Evolutionary conservation across 139 green algal genomes (phyloP), one percentile per base, ranked within the genome.

Genomic region (Nannochloris sp.): DNA sequence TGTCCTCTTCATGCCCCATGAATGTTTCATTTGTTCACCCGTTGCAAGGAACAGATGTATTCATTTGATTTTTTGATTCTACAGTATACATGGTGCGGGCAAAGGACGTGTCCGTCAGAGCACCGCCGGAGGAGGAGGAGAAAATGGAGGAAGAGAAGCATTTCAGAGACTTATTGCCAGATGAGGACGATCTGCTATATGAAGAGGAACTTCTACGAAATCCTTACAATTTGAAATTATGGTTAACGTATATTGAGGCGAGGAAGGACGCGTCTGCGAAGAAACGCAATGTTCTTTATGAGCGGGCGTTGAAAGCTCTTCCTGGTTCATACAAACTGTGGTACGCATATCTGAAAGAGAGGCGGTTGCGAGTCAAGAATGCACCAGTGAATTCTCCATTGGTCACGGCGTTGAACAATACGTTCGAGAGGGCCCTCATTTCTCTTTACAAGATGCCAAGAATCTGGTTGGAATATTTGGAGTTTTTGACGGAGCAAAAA

Each of bases 401-500:
- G 3, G 61, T 83, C 23, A 75, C 79, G 40, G 68, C 84, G 8
- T 70, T 98, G 46, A 92, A 87, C 72, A 90, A 95, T 79, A 90
- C 82, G 0, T 99, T 87, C 55, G 92, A 98, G 80, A 85, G 93
- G 3, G 85, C 93, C 1, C 74, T 99, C 16, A 88, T 97, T 9
- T 89, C 85, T 1, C 96, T 98, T 91, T 92, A 98, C 85, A 98
- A 97, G 44, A 95, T 95, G 85, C 91, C 91, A 2, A 78, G 85
- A 49, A 81, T 97, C 44, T 97, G 90, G 90, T 25, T 89, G 12
- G 72, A 91, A 4, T 99, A 97, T 79, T 79, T 98, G 49, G 69
- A 88, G 67, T 75, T 90, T 56, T 69, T 98, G 37, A 61, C 87
- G 43, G 57, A 85, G 48, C 74, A 87, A 57, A 75, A 81, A 66